Evolutionary conservation across 805 yeast genomes (phyloP).

Genomic region (Millerago galiae): DNA sequence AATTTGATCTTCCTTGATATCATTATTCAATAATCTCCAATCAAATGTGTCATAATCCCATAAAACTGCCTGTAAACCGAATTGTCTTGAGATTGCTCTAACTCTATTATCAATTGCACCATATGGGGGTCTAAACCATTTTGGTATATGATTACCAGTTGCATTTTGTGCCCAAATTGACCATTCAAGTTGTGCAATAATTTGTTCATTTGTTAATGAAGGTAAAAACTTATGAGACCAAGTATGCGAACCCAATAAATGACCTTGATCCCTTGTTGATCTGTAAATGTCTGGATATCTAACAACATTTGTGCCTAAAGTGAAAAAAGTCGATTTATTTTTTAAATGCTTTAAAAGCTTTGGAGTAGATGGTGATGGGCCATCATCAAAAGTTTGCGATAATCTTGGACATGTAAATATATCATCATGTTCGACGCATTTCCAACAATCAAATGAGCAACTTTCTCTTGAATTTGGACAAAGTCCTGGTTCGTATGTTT

Average conservation of each 20-base stretch:
- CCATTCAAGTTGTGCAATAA: slow-evolving; percentile 91
- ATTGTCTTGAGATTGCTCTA: slow-evolving; percentile 68
- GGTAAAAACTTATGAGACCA: slow-evolving; percentile 92
- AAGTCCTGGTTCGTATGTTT: slow-evolving; percentile 46
- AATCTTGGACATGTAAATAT: slow-evolving; percentile 65
- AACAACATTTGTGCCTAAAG: slow-evolving; percentile 76
- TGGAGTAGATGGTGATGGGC: slow-evolving; percentile 74
- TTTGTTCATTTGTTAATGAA: slow-evolving; percentile 64
- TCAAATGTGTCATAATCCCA: slow-evolving; percentile 94
- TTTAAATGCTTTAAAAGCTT: slow-evolving; percentile 48
- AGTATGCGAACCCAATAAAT: slow-evolving; percentile 80
- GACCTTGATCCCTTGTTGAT: slow-evolving; percentile 54
- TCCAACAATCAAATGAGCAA: slow-evolving; percentile 84
- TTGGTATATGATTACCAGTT: slow-evolving; percentile 78
- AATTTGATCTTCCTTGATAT: slow-evolving; percentile 48
- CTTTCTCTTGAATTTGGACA: slow-evolving; percentile 49
- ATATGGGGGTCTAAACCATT: slow-evolving; percentile 94
- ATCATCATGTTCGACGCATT: slow-evolving; percentile 74
- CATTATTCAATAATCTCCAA: slow-evolving; percentile 64
- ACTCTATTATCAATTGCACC: slow-evolving; percentile 91
- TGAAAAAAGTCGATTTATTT: slow-evolving; percentile 70
- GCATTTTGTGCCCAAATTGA: slow-evolving; percentile 98
- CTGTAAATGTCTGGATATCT: slow-evolving; percentile 68
- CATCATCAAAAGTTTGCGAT: slow-evolving; percentile 92
- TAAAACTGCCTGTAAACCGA: slow-evolving; percentile 80